Evolutionary conservation across 495 filamentous ascomycete species (phyloP), one percentile per base, ranked within the genome.

Genomic region (Trichodelitschia bisporula): DNA sequence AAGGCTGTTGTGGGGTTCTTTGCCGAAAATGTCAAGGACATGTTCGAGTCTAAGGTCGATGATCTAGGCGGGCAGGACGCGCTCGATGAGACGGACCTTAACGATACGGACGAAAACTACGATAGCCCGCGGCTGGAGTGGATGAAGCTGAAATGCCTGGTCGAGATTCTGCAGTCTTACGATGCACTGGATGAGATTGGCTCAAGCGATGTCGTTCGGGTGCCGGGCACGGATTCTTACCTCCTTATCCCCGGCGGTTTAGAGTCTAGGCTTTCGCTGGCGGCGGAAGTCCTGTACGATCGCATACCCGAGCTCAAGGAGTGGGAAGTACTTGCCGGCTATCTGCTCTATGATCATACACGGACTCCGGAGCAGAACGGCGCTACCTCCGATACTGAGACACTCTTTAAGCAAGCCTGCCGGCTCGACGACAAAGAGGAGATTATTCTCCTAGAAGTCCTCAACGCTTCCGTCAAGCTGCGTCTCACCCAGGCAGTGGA

Each of bases 1-100:
- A 83, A 77, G 46, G 72, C 83, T 2, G 76, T 91, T 11, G 74
- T 84, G 9, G 64, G 59, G 3, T 95, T 97, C 58, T 93, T 95
- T 41, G 70, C 72, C 18, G 72, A 75, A 34, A 80, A 74, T 35
- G 66, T 95, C 16, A 60, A 77, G 18, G 82, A 92, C 40, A 53
- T 75, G 2, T 82, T 75, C 37, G 74, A 89, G 16, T 61, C 59
- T 13, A 75, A 70, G 39, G 46, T 86, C 0, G 83, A 93, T 35
- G 77, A 91, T 32, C 60, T 95, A 16, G 79, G 71, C 13, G 77
- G 73, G 3, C 70, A 86, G 46, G 71, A 93, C 18, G 60, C 58
- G 10, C 53, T 86, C 3, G 21, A 24, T 6, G 29, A 31, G 15
- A 9, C 9, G 15, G 56, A 55, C 3, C 62, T 74, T 15, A 45